Base-by-base conservation (phyloP, 495 filamentous ascomycete genomes). In the Xylaria venustula region DNA sequence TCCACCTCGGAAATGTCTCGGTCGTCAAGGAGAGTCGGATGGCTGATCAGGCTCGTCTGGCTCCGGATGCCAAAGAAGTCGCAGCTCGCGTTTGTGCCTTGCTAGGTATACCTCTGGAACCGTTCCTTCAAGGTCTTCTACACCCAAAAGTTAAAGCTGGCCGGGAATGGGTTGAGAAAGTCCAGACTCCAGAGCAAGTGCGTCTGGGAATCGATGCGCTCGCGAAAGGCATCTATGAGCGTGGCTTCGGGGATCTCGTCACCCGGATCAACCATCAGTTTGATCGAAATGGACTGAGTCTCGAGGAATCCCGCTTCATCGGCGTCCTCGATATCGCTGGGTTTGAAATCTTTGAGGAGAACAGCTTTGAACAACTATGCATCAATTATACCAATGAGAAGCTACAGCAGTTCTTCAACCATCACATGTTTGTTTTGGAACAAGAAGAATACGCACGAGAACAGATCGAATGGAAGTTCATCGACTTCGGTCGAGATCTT, bases 321-420 rank as follows among this genome's bases (percentile, higher is more conserved):
- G 95, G 95, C 32, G 95, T 99, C 2, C 86, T 99, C 41, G 95
- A 99, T 86, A 98, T 99, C 77, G 95, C 95, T 58, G 95, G 95
- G 36, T 99, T 99, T 70, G 95, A 99, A 64, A 99, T 99, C 53
- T 99, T 99, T 68, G 90, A 99, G 64, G 84, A 91, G 61, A 99
- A 99, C 73, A 96, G 92, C 78, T 99, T 99, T 66, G 95, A 99
- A 74, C 95, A 99, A 71, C 85, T 99, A 5, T 98, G 95, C 77
- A 99, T 99, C 79, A 99, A 99, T 71, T 99, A 98, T 76, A 98
- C 95, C 58, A 99, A 99, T 73, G 95, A 99, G 72, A 99, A 97
- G 73, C 85, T 99, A 6, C 95, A 99, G 71, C 95, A 99, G 64
- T 99, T 98, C 72, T 99, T 99, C 83, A 99, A 99, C 61, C 95